phyloP scores from a whole-genome alignment of 2,329 filamentous ascomycete genomes.

The Trichophyton rubrum region DNA sequence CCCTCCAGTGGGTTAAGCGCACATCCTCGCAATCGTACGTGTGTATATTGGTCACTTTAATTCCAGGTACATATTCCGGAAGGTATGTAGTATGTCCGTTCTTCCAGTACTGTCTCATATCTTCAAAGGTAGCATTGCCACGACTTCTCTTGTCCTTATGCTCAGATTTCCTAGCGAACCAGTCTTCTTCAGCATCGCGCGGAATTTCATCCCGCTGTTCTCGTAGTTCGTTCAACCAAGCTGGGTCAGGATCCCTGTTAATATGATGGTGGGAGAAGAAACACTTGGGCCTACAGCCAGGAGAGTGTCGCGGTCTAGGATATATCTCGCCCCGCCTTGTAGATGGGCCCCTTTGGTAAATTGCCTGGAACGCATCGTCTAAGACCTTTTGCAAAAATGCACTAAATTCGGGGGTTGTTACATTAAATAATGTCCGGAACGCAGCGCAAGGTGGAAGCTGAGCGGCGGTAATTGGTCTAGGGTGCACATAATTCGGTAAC shows the following conservation, averaged over 20 bases:
- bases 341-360: background rate
- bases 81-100: background rate
- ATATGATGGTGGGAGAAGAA: background rate
- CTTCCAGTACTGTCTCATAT: background rate
- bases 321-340: background rate
- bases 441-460: background rate
- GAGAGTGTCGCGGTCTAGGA: background rate
- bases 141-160: background rate
- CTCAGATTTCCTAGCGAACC: background rate
- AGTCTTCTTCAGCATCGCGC: background rate
- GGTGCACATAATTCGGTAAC: background rate
- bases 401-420: background rate
- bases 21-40: background rate
- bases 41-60: background rate
- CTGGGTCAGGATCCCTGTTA: background rate
- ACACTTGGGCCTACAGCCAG: background rate
- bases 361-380: background rate
- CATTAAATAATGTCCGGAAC: background rate
- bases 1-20: background rate
- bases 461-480: background rate
- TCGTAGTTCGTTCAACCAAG: background rate
- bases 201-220: background rate
- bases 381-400: background rate
- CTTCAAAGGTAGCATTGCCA: background rate
- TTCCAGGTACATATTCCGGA: background rate